These are phyloP conservation scores for Alternaria ethzedia DNA, from an alignment of 2,329 filamentous ascomycete species.

Conservation along the genomic window DNA sequence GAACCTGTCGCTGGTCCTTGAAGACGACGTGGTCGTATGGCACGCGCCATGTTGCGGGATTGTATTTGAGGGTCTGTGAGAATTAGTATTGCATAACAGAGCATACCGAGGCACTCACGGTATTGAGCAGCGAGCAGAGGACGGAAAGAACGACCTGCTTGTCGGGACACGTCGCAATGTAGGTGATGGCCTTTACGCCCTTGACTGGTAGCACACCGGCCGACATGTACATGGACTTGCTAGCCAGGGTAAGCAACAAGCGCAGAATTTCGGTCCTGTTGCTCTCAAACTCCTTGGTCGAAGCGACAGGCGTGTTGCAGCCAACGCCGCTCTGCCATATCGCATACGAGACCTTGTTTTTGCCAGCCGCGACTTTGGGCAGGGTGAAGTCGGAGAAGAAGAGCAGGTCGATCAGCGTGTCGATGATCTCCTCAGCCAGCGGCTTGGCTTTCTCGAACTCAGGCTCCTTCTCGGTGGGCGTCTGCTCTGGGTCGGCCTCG, in stretches of 20 bases:
- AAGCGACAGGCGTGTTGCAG: conserved; percentile 86
- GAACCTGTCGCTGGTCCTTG: conserved; percentile 85
- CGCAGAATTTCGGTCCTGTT: conserved; percentile 91
- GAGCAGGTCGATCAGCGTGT: conserved; percentile 84
- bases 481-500: conserved; percentile 65
- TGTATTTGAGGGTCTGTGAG: conserved; percentile 85
- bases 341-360: conserved; percentile 83
- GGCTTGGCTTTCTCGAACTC: conserved; percentile 85
- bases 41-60: conserved; percentile 90
- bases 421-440: conserved; percentile 88
- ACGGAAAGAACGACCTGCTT: conserved; percentile 91
- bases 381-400: conserved; percentile 93
- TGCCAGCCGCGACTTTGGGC: conserved; percentile 72
- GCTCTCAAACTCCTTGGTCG: conserved; percentile 89
- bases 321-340: conserved; percentile 99
- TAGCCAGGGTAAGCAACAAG: conserved; percentile 81
- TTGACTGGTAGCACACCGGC: conserved; percentile 79
- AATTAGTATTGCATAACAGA: conserved; percentile 20
- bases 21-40: conserved; percentile 93
- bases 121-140: conserved; percentile 92
- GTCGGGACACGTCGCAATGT: conserved; percentile 84
- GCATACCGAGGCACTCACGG: conserved; percentile 62
- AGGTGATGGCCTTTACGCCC: conserved; percentile 84
- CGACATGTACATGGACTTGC: conserved; percentile 93
- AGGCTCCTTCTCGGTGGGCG: conserved; percentile 55